Evolutionary conservation across 139 green algal genomes (phyloP).

Genomic region (Chlamydomonas sphaeroides): DNA sequence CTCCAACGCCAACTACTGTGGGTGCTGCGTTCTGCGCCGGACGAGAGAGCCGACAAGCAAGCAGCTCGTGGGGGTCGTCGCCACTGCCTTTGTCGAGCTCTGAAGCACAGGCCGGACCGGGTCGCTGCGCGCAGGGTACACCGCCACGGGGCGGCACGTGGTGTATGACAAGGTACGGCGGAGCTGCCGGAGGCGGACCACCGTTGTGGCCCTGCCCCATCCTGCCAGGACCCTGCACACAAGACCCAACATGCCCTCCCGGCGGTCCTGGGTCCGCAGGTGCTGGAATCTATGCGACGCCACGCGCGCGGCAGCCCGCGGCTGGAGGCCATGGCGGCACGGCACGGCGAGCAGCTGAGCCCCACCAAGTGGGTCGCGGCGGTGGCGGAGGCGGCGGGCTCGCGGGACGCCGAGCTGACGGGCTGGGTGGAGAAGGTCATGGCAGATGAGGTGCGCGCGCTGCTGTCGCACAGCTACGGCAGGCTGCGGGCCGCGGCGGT

Average conservation of each 20-base stretch:
- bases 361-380: constrained; percentile 12
- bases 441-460: constrained; percentile 33
- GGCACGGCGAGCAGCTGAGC: background rate
- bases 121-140: constrained; percentile 16
- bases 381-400: constrained; percentile 22
- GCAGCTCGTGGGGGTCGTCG: too few relatives aligned
- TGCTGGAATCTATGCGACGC: constrained; percentile 5
- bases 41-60: too few relatives aligned
- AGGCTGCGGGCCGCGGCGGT: constrained; percentile 14
- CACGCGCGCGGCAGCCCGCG: background rate
- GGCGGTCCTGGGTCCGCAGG: too few relatives aligned
- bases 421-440: constrained; percentile 42
- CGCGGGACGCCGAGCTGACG: constrained; percentile 4
- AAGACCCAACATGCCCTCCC: too few relatives aligned
- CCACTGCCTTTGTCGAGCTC: too few relatives aligned
- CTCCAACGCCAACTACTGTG: constrained; percentile 61
- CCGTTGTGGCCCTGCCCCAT: too few relatives aligned
- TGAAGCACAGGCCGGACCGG: too few relatives aligned
- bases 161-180: too few relatives aligned
- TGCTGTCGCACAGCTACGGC: constrained; percentile 51
- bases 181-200: too few relatives aligned
- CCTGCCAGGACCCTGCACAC: too few relatives aligned
- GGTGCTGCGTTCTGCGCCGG: background rate
- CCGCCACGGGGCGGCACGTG: constrained; percentile 40
- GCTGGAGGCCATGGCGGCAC: background rate